Evolutionary conservation across 805 yeast species (phyloP).

Genomic region (Alloascoidea africana): DNA sequence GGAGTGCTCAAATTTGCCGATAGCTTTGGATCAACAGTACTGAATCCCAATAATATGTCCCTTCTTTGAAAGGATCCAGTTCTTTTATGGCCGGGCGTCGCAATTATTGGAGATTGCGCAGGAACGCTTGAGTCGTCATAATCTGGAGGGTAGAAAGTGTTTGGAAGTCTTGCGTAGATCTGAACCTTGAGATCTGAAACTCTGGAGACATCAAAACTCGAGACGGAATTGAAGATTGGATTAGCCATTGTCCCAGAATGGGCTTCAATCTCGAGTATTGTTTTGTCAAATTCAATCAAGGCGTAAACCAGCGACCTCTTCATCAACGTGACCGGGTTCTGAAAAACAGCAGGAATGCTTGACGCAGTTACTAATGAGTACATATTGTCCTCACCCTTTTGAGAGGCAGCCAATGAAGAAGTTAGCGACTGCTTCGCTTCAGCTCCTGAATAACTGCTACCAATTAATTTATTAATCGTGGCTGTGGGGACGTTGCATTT

Average conservation of each 20-base stretch:
- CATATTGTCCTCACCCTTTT: constrained; percentile 15
- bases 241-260: constrained; percentile 62
- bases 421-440: constrained; percentile 6
- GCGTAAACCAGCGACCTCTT: constrained; percentile 64
- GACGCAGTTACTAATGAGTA: constrained; percentile 6
- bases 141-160: constrained; percentile 3
- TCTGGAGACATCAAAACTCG: constrained; percentile 78
- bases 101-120: not conserved
- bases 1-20: constrained; percentile 1
- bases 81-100: not conserved
- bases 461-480: constrained; percentile 43
- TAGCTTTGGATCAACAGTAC: constrained; percentile 43
- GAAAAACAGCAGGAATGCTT: constrained; percentile 37
- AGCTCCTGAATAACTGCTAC: constrained; percentile 7
- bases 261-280: constrained; percentile 80
- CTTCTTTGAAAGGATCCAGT: constrained; percentile 26
- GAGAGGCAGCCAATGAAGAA: constrained; percentile 11
- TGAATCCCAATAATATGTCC: constrained; percentile 67
- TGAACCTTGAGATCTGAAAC: constrained; percentile 52
- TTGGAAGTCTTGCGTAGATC: constrained; percentile 67
- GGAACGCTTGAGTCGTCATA: not conserved
- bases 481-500: constrained; percentile 20
- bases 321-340: constrained; percentile 36
- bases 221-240: constrained; percentile 83
- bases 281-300: constrained; percentile 90